Conservation (phyloP, 176 grass and related monocot genomes). For the Triticum monococcum region DNA sequence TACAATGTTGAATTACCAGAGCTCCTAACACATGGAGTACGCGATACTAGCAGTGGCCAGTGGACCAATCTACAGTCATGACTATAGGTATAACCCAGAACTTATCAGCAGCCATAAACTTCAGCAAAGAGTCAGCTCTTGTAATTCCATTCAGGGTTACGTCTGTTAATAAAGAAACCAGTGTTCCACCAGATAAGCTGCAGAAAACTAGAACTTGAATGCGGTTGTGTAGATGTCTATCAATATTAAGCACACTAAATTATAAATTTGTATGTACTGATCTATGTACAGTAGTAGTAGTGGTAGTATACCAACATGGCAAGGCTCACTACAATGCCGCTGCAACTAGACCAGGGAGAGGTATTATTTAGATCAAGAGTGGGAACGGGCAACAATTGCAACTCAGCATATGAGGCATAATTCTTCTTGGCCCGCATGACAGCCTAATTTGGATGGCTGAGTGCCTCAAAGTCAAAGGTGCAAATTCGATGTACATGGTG, state of each 20-base stretch:
- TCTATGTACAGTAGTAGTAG: too few species aligned
- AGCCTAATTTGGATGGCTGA: background rate
- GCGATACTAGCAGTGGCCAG: background rate
- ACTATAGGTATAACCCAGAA: background rate
- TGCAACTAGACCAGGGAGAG: background rate
- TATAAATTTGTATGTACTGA: background rate
- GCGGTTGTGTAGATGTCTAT: background rate
- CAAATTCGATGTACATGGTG: background rate
- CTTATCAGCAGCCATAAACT: background rate
- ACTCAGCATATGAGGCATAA: background rate
- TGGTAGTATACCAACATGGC: too few species aligned
- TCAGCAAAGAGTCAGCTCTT: background rate
- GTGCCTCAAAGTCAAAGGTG: background rate
- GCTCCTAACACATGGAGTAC: background rate
- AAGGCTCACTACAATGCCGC: background rate
- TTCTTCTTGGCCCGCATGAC: background rate
- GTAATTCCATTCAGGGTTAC: background rate
- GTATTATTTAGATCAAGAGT: background rate
- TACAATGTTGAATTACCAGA: background rate
- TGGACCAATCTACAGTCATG: background rate
- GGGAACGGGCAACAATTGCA: background rate
- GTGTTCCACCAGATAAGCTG: background rate
- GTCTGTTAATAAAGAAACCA: background rate
- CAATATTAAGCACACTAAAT: background rate
- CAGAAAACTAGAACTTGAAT: background rate